Evolutionary conservation across 495 filamentous ascomycete species (phyloP).

Genomic region (Aspergillus affinis): DNA sequence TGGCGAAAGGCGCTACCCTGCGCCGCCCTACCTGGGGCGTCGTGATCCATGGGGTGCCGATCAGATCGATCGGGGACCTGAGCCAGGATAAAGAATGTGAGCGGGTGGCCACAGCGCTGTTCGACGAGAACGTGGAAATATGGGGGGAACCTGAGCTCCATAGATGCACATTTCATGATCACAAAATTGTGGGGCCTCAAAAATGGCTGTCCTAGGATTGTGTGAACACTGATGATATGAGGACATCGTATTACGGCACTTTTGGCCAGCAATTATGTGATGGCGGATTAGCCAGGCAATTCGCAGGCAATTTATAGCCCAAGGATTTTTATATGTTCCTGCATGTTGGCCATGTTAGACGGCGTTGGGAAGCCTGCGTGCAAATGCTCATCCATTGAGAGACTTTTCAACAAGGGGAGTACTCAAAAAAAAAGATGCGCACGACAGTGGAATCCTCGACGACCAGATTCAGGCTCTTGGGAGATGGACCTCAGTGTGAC

Average conservation of each 20-base stretch:
- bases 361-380: slow-evolving; percentile 1
- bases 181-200: slow-evolving; percentile 3
- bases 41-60: too few relatives aligned
- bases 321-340: slow-evolving; percentile 3
- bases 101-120: too few relatives aligned
- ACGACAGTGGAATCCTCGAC: too few relatives aligned
- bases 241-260: slow-evolving; percentile 1
- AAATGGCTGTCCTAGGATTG: neutral
- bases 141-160: neutral
- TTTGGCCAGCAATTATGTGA: slow-evolving; percentile 3
- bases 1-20: too few relatives aligned
- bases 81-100: too few relatives aligned
- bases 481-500: too few relatives aligned
- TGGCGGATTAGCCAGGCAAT: slow-evolving; percentile 3
- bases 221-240: slow-evolving; percentile 5
- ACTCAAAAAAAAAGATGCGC: neutral
- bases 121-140: too few relatives aligned
- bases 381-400: slow-evolving; percentile 4
- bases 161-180: slow-evolving; percentile 5
- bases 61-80: too few relatives aligned
- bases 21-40: too few relatives aligned
- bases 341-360: slow-evolving; percentile 3
- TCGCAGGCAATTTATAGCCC: slow-evolving; percentile 2
- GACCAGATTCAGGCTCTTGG: too few relatives aligned
- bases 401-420: slow-evolving; percentile 3